Percentiles rank a stretch among this genome's conserved stretches.
phyloP scores from a whole-genome alignment of 345 rosid species.

The Populus deltoides region DNA sequence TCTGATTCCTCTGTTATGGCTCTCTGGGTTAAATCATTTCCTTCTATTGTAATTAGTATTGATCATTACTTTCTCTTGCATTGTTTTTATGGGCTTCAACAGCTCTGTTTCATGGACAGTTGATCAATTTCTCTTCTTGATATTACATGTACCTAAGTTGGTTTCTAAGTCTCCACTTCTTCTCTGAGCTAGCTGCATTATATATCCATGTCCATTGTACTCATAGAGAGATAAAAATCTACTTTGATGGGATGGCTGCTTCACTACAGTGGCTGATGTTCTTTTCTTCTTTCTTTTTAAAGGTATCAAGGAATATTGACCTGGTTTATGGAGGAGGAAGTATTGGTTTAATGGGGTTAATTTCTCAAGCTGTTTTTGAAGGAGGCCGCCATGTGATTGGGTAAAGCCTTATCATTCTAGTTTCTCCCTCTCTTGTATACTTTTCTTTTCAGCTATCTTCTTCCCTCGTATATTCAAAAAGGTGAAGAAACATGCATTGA shows the following conservation, averaged over 20 bases:
- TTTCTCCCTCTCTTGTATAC: background rate
- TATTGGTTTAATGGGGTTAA: slow-evolving; percentile 84
- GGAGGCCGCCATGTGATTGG: slow-evolving; percentile 95
- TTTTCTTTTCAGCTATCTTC: background rate
- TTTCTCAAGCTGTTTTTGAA: slow-evolving; percentile 73
- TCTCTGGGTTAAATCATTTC: background rate
- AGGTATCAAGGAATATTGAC: slow-evolving; percentile 85
- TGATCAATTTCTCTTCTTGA: background rate
- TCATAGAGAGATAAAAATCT: too few relatives aligned
- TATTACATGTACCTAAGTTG: background rate
- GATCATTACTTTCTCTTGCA: background rate
- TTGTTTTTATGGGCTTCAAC: background rate
- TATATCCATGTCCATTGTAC: background rate
- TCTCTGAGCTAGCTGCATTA: slow-evolving; percentile 8
- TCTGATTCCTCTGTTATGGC: background rate
- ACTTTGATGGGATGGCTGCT: too few relatives aligned
- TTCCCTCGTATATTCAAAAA: background rate
- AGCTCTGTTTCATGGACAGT: background rate
- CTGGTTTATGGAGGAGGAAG: slow-evolving; percentile 98
- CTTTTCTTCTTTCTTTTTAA: background rate
- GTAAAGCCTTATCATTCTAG: slow-evolving; percentile 20
- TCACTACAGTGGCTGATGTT: too few relatives aligned
- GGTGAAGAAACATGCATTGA: background rate
- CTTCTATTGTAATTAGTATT: background rate
- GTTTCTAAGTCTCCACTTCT: background rate